phyloP scores from a whole-genome alignment of 2,329 filamentous ascomycete genomes.

The Colletotrichum eremochloae region DNA sequence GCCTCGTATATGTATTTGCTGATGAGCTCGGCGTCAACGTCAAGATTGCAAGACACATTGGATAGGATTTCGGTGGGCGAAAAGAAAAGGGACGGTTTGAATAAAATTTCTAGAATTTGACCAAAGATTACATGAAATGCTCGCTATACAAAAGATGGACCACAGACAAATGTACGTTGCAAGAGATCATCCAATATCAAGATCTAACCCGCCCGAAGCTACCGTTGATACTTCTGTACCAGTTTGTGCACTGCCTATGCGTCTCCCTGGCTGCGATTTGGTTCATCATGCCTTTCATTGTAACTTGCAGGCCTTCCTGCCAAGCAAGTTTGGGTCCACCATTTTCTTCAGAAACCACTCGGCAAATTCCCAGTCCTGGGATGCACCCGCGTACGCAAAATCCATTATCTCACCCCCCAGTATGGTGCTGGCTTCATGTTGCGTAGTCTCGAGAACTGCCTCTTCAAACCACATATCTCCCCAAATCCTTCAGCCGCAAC shows the following conservation, averaged over 20 bases:
- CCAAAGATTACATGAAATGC: background rate
- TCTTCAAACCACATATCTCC: background rate
- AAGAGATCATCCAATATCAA: too few species aligned
- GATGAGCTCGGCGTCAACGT: conserved; percentile 64
- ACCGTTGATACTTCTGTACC: too few species aligned
- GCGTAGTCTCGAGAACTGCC: background rate
- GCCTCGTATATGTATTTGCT: conserved; percentile 67
- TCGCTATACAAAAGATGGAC: background rate
- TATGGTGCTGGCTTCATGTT: background rate
- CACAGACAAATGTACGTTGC: background rate
- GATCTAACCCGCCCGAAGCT: too few species aligned
- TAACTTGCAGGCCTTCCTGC: too few species aligned
- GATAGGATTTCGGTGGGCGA: conserved; percentile 66
- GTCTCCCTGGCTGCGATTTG: too few species aligned
- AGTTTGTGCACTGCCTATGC: too few species aligned
- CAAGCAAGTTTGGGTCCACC: too few species aligned
- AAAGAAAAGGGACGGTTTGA: background rate
- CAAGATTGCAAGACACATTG: conserved; percentile 65
- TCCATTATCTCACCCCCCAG: background rate
- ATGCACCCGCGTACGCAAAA: too few species aligned
- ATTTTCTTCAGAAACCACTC: too few species aligned
- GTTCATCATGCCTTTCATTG: too few species aligned
- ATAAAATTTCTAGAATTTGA: too few species aligned
- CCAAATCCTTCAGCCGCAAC: background rate
- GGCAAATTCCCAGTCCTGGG: too few species aligned